phyloP scores from a whole-genome alignment of 768 basidiomycete genomes.

The Leccinum imitatum region DNA sequence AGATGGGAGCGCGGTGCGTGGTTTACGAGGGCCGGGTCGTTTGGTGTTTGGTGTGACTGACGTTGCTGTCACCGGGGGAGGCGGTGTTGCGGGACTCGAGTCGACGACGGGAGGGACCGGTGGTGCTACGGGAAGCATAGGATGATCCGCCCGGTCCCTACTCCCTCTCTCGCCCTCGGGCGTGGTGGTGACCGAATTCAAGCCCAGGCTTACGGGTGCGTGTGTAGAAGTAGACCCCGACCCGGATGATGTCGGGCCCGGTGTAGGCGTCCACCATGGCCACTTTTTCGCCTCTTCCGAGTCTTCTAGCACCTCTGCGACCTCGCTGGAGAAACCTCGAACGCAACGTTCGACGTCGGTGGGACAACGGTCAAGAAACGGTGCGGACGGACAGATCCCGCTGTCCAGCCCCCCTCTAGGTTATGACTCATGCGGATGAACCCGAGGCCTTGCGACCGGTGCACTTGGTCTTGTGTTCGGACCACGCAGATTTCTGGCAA shows the following conservation, averaged over 20 bases:
- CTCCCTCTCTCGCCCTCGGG: too few species aligned
- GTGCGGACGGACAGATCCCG: conserved; percentile 3
- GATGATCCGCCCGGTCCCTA: neutral
- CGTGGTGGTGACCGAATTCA: neutral
- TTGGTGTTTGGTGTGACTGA: conserved; percentile 22
- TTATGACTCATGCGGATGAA: neutral
- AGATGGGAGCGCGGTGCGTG: conserved; percentile 54
- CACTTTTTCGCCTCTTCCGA: conserved; percentile 77
- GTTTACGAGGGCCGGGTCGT: conserved; percentile 65
- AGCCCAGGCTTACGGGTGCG: neutral
- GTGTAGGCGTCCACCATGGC: conserved; percentile 49
- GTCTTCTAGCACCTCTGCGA: conserved; percentile 68
- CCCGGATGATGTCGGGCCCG: conserved; percentile 8
- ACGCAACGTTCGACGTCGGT: neutral
- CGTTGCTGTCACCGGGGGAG: neutral
- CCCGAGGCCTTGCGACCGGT: conserved; percentile 5
- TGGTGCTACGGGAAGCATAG: neutral
- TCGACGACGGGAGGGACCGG: neutral
- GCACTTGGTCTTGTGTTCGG: conserved; percentile 16
- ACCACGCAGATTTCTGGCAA: conserved; percentile 18
- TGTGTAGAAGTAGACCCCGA: neutral
- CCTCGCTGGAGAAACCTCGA: conserved; percentile 50
- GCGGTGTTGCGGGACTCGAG: neutral
- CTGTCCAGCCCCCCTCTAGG: neutral
- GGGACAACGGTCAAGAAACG: neutral